Evolutionary conservation across 1,284 basidiomycete species (phyloP).

Genomic region (Boletellus sp.): DNA sequence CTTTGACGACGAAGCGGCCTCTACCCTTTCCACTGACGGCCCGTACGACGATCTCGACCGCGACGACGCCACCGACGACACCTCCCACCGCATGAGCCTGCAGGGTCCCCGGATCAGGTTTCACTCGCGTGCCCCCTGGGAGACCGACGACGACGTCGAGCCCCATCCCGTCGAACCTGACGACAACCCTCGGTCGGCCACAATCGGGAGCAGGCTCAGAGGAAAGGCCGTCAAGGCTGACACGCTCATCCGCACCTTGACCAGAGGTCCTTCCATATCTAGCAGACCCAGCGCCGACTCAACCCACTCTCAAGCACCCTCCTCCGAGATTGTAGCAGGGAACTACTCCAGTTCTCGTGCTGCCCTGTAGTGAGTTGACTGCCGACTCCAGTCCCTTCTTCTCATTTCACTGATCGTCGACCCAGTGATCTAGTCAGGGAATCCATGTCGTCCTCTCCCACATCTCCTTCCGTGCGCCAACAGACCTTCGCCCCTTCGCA

Average conservation of each 20-base stretch:
- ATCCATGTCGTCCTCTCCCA: conserved; percentile 46
- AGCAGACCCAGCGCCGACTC: conserved; percentile 64
- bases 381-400: conserved; percentile 1
- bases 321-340: conserved; percentile 56
- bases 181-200: conserved; percentile 27
- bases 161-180: conserved; percentile 45
- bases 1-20: conserved; percentile 55
- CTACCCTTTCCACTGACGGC: conserved; percentile 34
- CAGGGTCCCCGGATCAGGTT: conserved; percentile 77
- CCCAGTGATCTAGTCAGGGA: conserved; percentile 52
- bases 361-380: conserved; percentile 53
- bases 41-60: conserved; percentile 30
- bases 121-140: conserved; percentile 78
- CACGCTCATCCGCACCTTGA: conserved; percentile 43
- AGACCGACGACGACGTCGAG: conserved; percentile 52
- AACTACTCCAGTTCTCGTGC: conserved; percentile 47
- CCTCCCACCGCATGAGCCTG: conserved; percentile 54
- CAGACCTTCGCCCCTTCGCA: conserved; percentile 35
- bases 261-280: conserved; percentile 42
- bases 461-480: conserved; percentile 34
- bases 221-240: conserved; percentile 34
- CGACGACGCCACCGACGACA: conserved; percentile 38
- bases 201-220: conserved; percentile 32
- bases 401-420: conserved; percentile 3
- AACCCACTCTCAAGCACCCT: conserved; percentile 47